Percentiles rank a stretch among this genome's conserved stretches.
Conservation (phyloP, 805 yeast genomes). For the Isabelozyma rhagii region DNA sequence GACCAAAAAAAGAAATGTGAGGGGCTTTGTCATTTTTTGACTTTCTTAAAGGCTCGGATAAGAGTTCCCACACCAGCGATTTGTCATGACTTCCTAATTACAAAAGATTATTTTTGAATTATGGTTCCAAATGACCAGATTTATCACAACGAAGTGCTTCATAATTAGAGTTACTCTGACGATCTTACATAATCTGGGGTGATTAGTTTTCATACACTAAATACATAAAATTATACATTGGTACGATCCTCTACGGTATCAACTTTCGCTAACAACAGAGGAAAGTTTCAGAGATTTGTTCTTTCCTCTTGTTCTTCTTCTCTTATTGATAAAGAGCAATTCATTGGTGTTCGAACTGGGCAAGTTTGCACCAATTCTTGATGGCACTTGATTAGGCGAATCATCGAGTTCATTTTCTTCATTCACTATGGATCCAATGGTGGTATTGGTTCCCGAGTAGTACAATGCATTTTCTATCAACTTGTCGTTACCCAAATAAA, state of each 20-base stretch:
- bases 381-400: constrained; percentile 8
- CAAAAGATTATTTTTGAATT: too few relatives aligned
- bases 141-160: too few relatives aligned
- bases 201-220: too few relatives aligned
- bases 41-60: not conserved
- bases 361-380: constrained; percentile 3
- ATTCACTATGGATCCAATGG: constrained; percentile 18
- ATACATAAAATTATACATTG: not conserved
- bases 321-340: constrained; percentile 50
- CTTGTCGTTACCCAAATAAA: constrained; percentile 75
- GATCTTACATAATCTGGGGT: too few relatives aligned
- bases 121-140: too few relatives aligned
- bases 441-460: constrained; percentile 36
- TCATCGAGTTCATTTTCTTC: constrained; percentile 6
- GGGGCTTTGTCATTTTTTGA: not conserved
- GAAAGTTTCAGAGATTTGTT: not conserved
- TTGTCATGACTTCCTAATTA: not conserved
- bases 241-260: too few relatives aligned
- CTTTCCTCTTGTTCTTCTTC: constrained; percentile 29
- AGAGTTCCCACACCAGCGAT: not conserved
- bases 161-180: too few relatives aligned
- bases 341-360: constrained; percentile 36
- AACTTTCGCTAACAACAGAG: not conserved
- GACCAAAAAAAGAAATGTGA: not conserved
- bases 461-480: constrained; percentile 58